Evolutionary conservation across 2,329 filamentous ascomycete species (phyloP).

Genomic region (Trichoderma lentiforme): DNA sequence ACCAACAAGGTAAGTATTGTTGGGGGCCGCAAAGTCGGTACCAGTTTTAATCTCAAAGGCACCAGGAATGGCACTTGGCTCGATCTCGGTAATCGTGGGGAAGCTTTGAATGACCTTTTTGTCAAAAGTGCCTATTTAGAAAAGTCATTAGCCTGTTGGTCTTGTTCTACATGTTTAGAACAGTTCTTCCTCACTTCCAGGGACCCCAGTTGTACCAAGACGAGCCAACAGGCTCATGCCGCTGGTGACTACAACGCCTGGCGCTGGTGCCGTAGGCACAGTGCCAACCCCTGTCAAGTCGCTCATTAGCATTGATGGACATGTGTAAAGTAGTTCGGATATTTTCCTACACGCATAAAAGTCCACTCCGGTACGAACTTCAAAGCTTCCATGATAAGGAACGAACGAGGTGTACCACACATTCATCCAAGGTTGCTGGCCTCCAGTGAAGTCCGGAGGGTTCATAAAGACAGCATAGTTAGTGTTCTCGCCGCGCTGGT

Average conservation of each 20-base stretch:
- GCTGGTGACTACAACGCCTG: neutral
- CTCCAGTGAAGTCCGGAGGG: neutral
- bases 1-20: slow-evolving; percentile 10
- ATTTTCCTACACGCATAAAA: slow-evolving; percentile 13
- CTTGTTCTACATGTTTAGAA: neutral
- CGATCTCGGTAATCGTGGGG: neutral
- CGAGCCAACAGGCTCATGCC: slow-evolving; percentile 4
- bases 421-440: slow-evolving; percentile 5
- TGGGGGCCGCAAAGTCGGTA: neutral
- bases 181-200: neutral
- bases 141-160: neutral
- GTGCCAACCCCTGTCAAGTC: slow-evolving; percentile 1
- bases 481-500: slow-evolving; percentile 8
- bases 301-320: neutral
- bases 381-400: slow-evolving; percentile 1
- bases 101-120: neutral
- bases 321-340: neutral
- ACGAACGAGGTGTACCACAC: slow-evolving; percentile 14
- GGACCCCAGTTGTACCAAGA: neutral
- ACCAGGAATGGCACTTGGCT: neutral
- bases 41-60: slow-evolving; percentile 10
- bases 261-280: neutral
- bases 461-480: slow-evolving; percentile 16
- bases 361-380: neutral
- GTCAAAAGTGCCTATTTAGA: slow-evolving; percentile 1